A percentile compares a stretch with the other conserved stretches of the same genome.
These are phyloP conservation scores for Aspergillus egyptiacus DNA, from an alignment of 495 filamentous ascomycete species.

Conservation along the genomic window DNA sequence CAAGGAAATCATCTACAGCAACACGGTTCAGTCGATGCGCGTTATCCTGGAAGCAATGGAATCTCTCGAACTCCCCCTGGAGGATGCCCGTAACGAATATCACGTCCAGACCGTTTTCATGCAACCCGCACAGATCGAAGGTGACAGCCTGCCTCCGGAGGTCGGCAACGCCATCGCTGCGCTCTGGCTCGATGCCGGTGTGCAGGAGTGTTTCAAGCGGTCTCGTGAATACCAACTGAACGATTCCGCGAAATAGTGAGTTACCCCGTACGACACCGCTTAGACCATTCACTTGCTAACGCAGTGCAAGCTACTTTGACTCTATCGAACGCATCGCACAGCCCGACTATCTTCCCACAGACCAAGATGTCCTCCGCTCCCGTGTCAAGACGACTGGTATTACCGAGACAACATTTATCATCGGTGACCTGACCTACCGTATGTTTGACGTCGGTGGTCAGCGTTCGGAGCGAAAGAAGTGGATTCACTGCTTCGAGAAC, in stretches of 20 bases:
- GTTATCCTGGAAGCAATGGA: conserved; percentile 97
- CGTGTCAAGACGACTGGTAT: conserved; percentile 99
- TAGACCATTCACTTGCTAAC: conserved; percentile 13
- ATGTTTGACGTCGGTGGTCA: conserved; percentile 99
- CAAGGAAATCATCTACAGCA: conserved; percentile 98
- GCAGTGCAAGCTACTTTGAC: conserved; percentile 77
- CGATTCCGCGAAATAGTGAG: conserved; percentile 97
- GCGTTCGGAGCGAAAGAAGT: conserved; percentile 99
- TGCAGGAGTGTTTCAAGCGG: conserved; percentile 91
- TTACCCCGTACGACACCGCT: no score
- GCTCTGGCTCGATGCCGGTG: conserved; percentile 90
- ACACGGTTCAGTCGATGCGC: conserved; percentile 93
- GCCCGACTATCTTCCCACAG: conserved; percentile 90
- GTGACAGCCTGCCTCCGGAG: conserved; percentile 88
- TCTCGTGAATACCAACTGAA: conserved; percentile 96
- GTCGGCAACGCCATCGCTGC: conserved; percentile 89
- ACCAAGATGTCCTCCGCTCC: conserved; percentile 95
- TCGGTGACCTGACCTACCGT: conserved; percentile 93
- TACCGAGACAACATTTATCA: conserved; percentile 97
- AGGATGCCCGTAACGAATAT: conserved; percentile 83
- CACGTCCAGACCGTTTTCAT: conserved; percentile 95
- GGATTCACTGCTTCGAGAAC: conserved; percentile 99
- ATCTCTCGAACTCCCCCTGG: conserved; percentile 80
- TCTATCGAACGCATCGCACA: conserved; percentile 88
- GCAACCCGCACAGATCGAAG: conserved; percentile 92